Base-by-base conservation (phyloP, 371 early-diverging fungal species). In the Apophysomyces variabilis region DNA sequence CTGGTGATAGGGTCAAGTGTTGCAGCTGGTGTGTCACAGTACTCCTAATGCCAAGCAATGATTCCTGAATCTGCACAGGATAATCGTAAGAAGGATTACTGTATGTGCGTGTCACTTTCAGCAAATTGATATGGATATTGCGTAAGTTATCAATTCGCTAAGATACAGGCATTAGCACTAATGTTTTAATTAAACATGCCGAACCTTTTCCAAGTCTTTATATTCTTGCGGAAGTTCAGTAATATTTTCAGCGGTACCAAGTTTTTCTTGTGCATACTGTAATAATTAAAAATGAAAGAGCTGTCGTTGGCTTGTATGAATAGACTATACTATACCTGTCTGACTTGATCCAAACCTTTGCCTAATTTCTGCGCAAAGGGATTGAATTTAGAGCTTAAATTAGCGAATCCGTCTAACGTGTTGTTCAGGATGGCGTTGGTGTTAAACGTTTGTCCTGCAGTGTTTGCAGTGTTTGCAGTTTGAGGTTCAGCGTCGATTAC, bases 211-310 rank as follows among this genome's bases (percentile, higher is more conserved):
- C 61, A 95, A 84, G 64, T 90, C 89, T 60, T 90, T 82, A 79
- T 96, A 96, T 66, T 96, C 96, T 66, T 80, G 85, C 32, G 97
- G 97, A 26, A 96, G 89, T 65, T 93, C 94, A 18, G 97, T 96
- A 41, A 93, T 84, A 62, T 93, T 93, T 37, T 83, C 84, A 13
- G 87, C 87, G 64, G 82, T 91, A 35, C 94, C 93, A 65, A 95
- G 80, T 71, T 86, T 89, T 74, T 96, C 97, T 72, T 89, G 88
- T 43, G 96, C 93, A 78, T 89, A 89, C 92, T 95, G 73, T 50
- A 44, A 36, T 18, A 61, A 37, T 41, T 46, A 54, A 43, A 41
- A 18, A 56, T 50, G 58, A 44, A n/a, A 13, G 36, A 14, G 8
- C 12, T 38, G n/a, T 4, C 37, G 8, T 58, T 14, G 38, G 38